Base-by-base conservation (phyloP, 2,329 filamentous ascomycete species). In the Karstenula rhodostoma region DNA sequence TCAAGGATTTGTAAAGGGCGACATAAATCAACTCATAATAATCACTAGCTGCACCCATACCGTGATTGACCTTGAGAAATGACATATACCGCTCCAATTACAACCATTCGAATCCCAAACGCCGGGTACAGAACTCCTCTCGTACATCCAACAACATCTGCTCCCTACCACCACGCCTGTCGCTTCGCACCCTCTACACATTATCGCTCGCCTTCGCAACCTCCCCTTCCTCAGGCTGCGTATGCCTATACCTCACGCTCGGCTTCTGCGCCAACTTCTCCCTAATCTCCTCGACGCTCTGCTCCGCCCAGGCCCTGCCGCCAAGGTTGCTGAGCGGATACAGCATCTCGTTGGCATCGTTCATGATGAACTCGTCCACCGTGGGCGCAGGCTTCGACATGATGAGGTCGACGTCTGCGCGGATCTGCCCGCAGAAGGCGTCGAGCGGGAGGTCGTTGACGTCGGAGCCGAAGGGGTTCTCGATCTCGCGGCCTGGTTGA, bases 391-490 rank as follows among this genome's bases (percentile, higher is more conserved):
- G 82, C 7, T 77, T 80, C 58, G 86, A 84, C 51, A 89, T 87
- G 67, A 94, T 87, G 59, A 91, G 86, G 70, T 94, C 90, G 63
- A 95, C 81, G 67, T 96, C 92, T 15, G 84, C 77, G 13, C 88
- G 86, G 58, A 95, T 85, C 72, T 93, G 89, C 27, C 87, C 83
- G 78, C 92, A 95, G 82, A 89, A 96, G 13, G 84, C 80, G 71
- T 94, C 91, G 3, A 77, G 68, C n/a, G 73, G 73, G 3, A 76
- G 80, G 77, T 95, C 92, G 73, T 95, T 95, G 67, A 94, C 91
- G 64, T 95, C 92, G 65, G 88, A 84, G 59, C 92, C 92, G 75
- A 95, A 95, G 6, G 92, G 92, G 71, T 95, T 93, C 77, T 95
- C 92, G 65, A 95, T 90, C 78, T 95, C 91, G 64, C 87, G 87